phyloP scores from a whole-genome alignment of 768 basidiomycete species.

The Trametes maxima region DNA sequence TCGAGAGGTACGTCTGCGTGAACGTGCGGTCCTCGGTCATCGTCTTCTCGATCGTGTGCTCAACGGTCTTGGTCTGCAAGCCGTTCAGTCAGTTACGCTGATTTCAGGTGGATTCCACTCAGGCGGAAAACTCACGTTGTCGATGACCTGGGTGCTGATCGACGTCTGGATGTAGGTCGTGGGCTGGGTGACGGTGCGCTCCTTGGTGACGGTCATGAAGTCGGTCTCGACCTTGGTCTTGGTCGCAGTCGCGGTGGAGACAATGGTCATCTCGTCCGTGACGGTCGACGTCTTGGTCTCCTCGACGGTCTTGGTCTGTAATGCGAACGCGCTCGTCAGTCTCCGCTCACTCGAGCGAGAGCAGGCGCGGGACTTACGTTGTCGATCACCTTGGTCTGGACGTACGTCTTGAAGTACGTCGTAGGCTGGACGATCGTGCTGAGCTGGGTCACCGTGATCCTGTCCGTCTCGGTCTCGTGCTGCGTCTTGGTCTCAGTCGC shows the following conservation, averaged over 20 bases:
- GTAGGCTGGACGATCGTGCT: constrained; percentile 58
- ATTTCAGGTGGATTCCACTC: no score
- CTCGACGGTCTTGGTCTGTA: constrained; percentile 57
- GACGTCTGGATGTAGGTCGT: constrained; percentile 60
- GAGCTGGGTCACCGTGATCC: constrained; percentile 55
- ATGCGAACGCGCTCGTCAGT: background rate
- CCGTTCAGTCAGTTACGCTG: background rate
- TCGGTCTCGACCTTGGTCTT: constrained; percentile 47
- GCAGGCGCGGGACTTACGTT: constrained; percentile 47
- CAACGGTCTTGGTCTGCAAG: constrained; percentile 56
- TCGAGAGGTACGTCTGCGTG: constrained; percentile 53
- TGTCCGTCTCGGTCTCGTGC: constrained; percentile 27
- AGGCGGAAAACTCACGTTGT: constrained; percentile 45
- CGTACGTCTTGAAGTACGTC: constrained; percentile 55
- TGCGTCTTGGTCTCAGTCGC: constrained; percentile 3
- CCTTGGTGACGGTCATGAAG: constrained; percentile 51
- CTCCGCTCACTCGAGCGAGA: constrained; percentile 1
- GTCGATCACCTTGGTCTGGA: constrained; percentile 59
- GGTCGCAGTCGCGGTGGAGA: constrained; percentile 54
- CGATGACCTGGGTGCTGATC: constrained; percentile 57
- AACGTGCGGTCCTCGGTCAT: constrained; percentile 50
- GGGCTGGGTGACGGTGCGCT: constrained; percentile 53
- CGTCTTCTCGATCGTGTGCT: constrained; percentile 58
- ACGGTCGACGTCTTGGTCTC: constrained; percentile 42
- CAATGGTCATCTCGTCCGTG: constrained; percentile 38